Percentiles rank a stretch among this genome's conserved stretches.
Conservation (phyloP, 768 basidiomycete species). For the Lactarius evosmus region DNA sequence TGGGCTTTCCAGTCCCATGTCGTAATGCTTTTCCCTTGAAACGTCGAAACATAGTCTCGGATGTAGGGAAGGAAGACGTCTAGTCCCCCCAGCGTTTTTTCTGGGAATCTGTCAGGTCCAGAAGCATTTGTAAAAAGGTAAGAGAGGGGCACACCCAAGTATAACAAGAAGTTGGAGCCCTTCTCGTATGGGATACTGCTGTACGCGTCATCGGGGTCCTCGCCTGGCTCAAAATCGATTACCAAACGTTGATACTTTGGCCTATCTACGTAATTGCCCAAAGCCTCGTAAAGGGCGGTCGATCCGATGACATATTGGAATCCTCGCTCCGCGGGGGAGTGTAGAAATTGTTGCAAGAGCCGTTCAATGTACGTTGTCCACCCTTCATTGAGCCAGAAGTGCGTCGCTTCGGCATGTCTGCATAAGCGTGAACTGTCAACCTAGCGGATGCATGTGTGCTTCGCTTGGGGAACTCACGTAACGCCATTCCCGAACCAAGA, state of each 20-base stretch:
- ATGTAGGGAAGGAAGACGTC: constrained; percentile 84
- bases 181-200: constrained; percentile 79
- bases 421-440: neutral
- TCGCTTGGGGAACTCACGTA: constrained; percentile 44
- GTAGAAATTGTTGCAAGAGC: constrained; percentile 62
- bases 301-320: constrained; percentile 78
- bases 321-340: constrained; percentile 72
- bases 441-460: neutral
- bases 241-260: constrained; percentile 81
- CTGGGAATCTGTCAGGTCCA: constrained; percentile 35
- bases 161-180: constrained; percentile 83
- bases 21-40: constrained; percentile 78
- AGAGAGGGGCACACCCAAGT: constrained; percentile 58
- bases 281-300: constrained; percentile 66
- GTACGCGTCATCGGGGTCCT: constrained; percentile 79
- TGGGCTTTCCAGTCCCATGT: constrained; percentile 83
- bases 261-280: constrained; percentile 54
- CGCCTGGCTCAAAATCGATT: constrained; percentile 66
- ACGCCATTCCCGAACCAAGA: constrained; percentile 94
- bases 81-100: constrained; percentile 73
- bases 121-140: neutral
- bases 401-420: constrained; percentile 67
- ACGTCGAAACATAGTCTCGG: constrained; percentile 76
- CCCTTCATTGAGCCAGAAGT: constrained; percentile 90
- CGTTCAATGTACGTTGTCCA: constrained; percentile 95